phyloP scores from a whole-genome alignment of 352 stramenopile species.

The Phytophthora chlamydospora region DNA sequence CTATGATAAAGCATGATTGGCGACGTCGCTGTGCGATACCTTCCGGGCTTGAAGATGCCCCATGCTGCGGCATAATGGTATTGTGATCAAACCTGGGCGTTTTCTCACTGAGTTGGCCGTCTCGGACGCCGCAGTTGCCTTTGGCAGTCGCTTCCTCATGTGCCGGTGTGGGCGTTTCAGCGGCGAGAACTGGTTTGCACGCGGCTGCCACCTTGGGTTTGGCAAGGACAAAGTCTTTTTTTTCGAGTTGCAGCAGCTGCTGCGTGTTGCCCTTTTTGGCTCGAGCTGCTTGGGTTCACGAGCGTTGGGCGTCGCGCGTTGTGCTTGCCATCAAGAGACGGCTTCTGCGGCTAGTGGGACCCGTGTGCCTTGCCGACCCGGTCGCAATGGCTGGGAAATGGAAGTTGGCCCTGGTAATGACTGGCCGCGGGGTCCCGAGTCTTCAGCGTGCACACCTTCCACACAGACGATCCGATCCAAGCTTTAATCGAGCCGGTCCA shows the following conservation, averaged over 20 bases:
- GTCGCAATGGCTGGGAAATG: too few species aligned
- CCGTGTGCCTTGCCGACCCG: neutral
- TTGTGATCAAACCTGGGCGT: neutral
- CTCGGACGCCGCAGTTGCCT: neutral
- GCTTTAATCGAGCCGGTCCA: neutral
- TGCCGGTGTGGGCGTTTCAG: conserved; percentile 6
- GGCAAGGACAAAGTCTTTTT: conserved; percentile 11
- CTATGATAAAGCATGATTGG: too few species aligned
- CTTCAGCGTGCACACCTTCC: too few species aligned
- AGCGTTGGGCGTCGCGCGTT: conserved; percentile 21
- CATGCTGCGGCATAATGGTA: too few species aligned
- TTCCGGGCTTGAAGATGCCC: too few species aligned
- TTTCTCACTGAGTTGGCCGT: neutral
- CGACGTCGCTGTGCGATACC: neutral
- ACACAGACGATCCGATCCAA: neutral
- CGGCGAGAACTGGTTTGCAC: neutral
- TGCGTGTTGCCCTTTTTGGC: conserved; percentile 26
- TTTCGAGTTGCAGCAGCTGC: conserved; percentile 42
- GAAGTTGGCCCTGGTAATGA: too few species aligned
- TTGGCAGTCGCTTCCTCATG: neutral
- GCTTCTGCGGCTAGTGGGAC: conserved; percentile 17
- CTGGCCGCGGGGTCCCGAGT: too few species aligned
- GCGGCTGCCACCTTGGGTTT: neutral
- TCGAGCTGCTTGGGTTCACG: conserved; percentile 22
- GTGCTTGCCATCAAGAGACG: conserved; percentile 24